A percentile compares a stretch with the other conserved stretches of the same genome.
Conservation (phyloP, 345 rosid species). For the Eucalyptus viminalis region DNA sequence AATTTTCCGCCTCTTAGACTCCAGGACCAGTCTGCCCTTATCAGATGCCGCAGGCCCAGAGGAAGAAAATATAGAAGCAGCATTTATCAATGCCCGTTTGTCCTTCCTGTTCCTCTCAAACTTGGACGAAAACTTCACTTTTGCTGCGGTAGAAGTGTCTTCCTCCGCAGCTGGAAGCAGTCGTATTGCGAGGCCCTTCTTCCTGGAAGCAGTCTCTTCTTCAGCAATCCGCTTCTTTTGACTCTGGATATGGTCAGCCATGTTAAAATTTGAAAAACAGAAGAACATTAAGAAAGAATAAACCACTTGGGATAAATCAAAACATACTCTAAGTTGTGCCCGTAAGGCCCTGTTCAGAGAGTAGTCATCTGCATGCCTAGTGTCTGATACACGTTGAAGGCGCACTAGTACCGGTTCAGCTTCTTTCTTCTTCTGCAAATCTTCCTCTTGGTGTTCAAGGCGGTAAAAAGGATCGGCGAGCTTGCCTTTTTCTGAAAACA, state of each 20-base stretch:
- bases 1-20: conserved; percentile 75
- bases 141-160: conserved; percentile 49
- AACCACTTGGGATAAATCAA: neutral
- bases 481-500: conserved; percentile 68
- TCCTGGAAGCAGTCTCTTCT: conserved; percentile 68
- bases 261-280: neutral
- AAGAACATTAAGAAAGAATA: neutral
- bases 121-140: conserved; percentile 51
- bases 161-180: conserved; percentile 58
- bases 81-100: conserved; percentile 58
- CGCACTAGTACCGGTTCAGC: conserved; percentile 84
- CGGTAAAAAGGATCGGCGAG: conserved; percentile 94
- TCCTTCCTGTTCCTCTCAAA: conserved; percentile 71
- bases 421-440: conserved; percentile 90
- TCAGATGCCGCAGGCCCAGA: conserved; percentile 18
- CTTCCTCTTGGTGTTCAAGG: conserved; percentile 89
- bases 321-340: conserved; percentile 58
- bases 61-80: conserved; percentile 63
- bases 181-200: conserved; percentile 66
- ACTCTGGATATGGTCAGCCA: conserved; percentile 13
- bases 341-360: conserved; percentile 74
- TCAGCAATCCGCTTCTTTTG: conserved; percentile 83
- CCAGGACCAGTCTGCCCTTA: conserved; percentile 53
- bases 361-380: conserved; percentile 81
- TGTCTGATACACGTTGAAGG: conserved; percentile 76